phyloP scores from a whole-genome alignment of 192 early-diverging fungal species.

The Rhizophlyctis rosea region DNA sequence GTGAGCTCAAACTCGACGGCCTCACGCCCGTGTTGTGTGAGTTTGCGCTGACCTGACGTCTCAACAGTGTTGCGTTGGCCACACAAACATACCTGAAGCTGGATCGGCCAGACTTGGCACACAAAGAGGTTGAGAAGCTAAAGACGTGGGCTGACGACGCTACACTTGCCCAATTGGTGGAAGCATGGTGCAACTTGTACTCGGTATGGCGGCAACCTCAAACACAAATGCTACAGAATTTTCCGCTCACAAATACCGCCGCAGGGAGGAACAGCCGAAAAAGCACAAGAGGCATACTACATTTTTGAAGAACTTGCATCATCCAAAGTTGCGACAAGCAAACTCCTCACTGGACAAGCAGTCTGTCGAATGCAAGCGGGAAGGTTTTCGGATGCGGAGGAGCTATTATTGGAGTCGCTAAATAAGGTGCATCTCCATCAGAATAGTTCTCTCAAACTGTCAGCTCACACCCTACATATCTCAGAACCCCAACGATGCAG shows the following conservation, averaged over 20 bases:
- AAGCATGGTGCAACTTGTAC: conserved; percentile 80
- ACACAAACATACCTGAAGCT: conserved; percentile 75
- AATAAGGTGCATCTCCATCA: conserved; percentile 56
- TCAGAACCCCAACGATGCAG: conserved; percentile 68
- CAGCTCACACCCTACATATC: too few species aligned
- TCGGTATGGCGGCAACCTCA: conserved; percentile 43
- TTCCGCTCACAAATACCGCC: too few species aligned
- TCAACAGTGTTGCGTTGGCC: conserved; percentile 67
- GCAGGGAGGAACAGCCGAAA: conserved; percentile 71
- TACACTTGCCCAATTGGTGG: conserved; percentile 85
- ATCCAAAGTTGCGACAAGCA: conserved; percentile 63
- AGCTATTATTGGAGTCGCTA: conserved; percentile 73
- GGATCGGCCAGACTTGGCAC: conserved; percentile 82
- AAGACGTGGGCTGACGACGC: conserved; percentile 96
- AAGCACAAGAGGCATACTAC: conserved; percentile 86
- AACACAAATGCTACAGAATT: too few species aligned
- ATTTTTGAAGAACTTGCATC: conserved; percentile 92
- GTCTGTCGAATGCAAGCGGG: conserved; percentile 76
- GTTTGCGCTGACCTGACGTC: background rate
- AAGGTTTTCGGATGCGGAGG: conserved; percentile 79
- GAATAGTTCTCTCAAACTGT: too few species aligned
- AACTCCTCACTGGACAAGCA: conserved; percentile 77
- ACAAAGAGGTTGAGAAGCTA: conserved; percentile 66
- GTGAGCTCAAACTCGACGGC: conserved; percentile 38
- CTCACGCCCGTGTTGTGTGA: background rate